These are phyloP conservation scores for Gastrodia elata DNA, from an alignment of 106 monocot genomes.

Conservation along the genomic window DNA sequence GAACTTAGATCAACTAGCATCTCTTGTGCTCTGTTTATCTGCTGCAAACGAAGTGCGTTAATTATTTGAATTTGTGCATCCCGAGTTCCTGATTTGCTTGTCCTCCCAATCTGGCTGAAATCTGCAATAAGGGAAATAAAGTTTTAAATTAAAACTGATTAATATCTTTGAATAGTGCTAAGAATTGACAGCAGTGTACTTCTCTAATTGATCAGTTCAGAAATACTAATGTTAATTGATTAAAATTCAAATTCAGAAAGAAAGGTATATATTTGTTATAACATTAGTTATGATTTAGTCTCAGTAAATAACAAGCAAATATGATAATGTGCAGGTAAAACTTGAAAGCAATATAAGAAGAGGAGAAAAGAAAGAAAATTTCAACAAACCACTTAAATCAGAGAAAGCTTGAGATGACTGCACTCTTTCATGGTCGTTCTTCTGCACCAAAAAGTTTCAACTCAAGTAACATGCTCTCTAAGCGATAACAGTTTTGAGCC, in stretches of 20 bases:
- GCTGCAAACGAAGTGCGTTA: slow-evolving; percentile 43
- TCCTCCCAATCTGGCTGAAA: slow-evolving; percentile 11
- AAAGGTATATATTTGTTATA: not conserved
- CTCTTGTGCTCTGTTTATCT: slow-evolving; percentile 37
- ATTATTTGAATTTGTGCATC: slow-evolving; percentile 37
- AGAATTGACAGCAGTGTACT: not conserved
- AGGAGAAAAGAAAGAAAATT: not conserved
- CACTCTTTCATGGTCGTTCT: slow-evolving; percentile 1
- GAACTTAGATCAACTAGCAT: slow-evolving; percentile 30
- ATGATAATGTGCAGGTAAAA: not conserved
- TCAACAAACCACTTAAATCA: slow-evolving; percentile 10
- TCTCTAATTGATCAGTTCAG: not conserved
- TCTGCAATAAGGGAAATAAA: slow-evolving; percentile 15
- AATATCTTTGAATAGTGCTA: not conserved
- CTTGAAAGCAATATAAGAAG: not conserved
- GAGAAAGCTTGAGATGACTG: slow-evolving; percentile 13
- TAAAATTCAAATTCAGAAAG: not conserved
- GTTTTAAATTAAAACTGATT: not conserved
- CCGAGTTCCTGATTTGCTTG: slow-evolving; percentile 6
- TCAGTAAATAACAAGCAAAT: not conserved
- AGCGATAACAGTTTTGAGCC: not conserved
- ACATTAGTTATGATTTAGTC: not conserved
- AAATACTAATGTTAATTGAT: not conserved
- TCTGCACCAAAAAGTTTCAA: slow-evolving; percentile 13
- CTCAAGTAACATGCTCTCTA: not conserved